Base-by-base conservation (phyloP, 2,329 filamentous ascomycete genomes). In the Paracamarosporium sp. region DNA sequence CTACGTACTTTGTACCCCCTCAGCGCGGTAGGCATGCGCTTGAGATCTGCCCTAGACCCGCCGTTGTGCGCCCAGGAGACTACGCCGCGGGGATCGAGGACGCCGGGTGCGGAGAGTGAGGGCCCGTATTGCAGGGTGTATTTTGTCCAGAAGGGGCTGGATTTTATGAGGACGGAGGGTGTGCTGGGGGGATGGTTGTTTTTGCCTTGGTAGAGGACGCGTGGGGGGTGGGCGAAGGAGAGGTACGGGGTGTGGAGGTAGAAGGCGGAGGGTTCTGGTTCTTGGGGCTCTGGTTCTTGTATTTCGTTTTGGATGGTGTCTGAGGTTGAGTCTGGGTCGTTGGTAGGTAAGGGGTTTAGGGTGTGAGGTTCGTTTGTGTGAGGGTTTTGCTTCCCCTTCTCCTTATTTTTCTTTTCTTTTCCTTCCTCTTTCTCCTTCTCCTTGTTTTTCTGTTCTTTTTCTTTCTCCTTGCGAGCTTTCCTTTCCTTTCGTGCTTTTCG, bases 121-220 rank as follows among this genome's bases (percentile, higher is more conserved):
- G 64, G 44, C 0, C 70, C 68, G 30, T 76, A 60, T 40, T 76
- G 72, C 5, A 76, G 53, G 17, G 61, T 73, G 55, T 72, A 76
- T 11, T 54, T 60, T 24, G 60, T 57, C 72, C 73, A 76, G 55
- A 72, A 67, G 9, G 52, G 63, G 5, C 52, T 59, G 15, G 41
- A 60, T 25, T 71, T 66, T n/a, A 76, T 68, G 1, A 75, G 56
- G 1, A 71, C 65, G 2, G 56, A 55, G 9, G 68, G 68, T 0
- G 53, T 55, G 1, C 51, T 48, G 20, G 38, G 35, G 11, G 4
- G 15, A n/a, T 64, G 11, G 17, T 65, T 67, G 3, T 56, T 53
- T 5, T 17, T 56, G 9, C 70, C 67, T 1, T 17, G 28, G 44
- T 72, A 73, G 6, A 76, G 61, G 1, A 72, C 67, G 2, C 61